Percentiles rank a stretch among this genome's conserved stretches.
Evolutionary conservation across 169 alveolate species (phyloP).

Genomic region (Plasmodium falciparum): DNA sequence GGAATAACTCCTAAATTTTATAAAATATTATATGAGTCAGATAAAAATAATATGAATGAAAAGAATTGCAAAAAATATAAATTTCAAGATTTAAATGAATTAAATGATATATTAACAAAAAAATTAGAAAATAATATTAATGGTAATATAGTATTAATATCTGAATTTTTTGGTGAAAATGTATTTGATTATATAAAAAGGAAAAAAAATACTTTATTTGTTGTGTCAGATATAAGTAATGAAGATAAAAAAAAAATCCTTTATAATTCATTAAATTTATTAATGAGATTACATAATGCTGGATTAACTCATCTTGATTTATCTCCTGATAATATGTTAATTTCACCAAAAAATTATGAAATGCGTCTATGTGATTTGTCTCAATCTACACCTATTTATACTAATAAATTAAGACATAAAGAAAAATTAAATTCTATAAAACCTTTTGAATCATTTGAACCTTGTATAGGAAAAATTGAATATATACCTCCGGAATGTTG

Average conservation of each 20-base stretch:
- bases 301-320: constrained; percentile 86
- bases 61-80: neutral
- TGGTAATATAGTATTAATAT: constrained; percentile 79
- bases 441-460: constrained; percentile 85
- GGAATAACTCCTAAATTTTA: constrained; percentile 82
- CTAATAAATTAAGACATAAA: constrained; percentile 77
- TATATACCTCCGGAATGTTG: constrained; percentile 90
- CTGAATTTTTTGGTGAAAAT: constrained; percentile 81
- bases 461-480: constrained; percentile 88
- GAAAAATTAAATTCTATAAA: constrained; percentile 72
- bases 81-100: constrained; percentile 36
- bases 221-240: constrained; percentile 64
- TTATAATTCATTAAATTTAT: constrained; percentile 73
- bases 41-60: neutral
- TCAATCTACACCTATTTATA: constrained; percentile 83
- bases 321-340: constrained; percentile 87
- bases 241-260: constrained; percentile 80
- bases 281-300: constrained; percentile 80
- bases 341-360: constrained; percentile 76
- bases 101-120: constrained; percentile 44
- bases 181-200: constrained; percentile 78
- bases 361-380: constrained; percentile 86
- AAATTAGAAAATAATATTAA: constrained; percentile 57
- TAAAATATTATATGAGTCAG: constrained; percentile 80
- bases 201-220: constrained; percentile 26